Evolutionary conservation across 2,329 filamentous ascomycete species (phyloP), one percentile per base, ranked within the genome.

Genomic region (Aspergillus sergii): DNA sequence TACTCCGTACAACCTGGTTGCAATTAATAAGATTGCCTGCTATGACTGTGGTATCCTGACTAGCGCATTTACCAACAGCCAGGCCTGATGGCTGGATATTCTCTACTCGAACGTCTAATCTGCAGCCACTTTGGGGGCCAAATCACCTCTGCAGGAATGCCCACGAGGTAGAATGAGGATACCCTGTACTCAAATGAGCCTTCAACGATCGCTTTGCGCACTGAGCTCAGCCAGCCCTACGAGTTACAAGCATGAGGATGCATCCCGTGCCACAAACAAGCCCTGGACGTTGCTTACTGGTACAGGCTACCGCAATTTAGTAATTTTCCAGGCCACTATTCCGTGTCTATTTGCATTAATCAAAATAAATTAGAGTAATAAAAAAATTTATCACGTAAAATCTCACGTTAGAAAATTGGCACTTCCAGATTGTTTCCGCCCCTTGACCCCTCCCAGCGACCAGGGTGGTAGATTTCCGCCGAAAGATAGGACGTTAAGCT

Each of bases 401-500:
- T 34, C 32, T 3, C 12, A 34, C 12, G 34, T 36, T 36, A 36
- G 34, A 36, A 16, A 16, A 16, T 16, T 16, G 34, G 34, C 34
- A 36, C 16, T 7, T 12, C 34, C 3, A 36, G 5, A 36, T 36
- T 16, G 14, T 16, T 16, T 36, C 1, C 34, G 12, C 34, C 34
- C 34, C 12, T 41, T 41, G 8, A 19, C 39, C 8, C 39, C 39
- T 41, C 39, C 39, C 39, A 41, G 39, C 39, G 39, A 41, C 39
- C 39, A 8, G 39, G 39, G 9, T 58, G 45, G 19, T 58, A 58
- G 26, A 58, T 46, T 26, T 58, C 57, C 9, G 39, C 21, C 10
- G 57, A 58, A 19, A 58, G 10, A 50, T 58, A 58, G 21, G 57
- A 58, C 26, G 57, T 58, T 11, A 58, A 46, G 45, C 43, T 50